Evolutionary conservation across 805 yeast genomes (phyloP).

Genomic region (Saccharomycopsis synnaedendra): DNA sequence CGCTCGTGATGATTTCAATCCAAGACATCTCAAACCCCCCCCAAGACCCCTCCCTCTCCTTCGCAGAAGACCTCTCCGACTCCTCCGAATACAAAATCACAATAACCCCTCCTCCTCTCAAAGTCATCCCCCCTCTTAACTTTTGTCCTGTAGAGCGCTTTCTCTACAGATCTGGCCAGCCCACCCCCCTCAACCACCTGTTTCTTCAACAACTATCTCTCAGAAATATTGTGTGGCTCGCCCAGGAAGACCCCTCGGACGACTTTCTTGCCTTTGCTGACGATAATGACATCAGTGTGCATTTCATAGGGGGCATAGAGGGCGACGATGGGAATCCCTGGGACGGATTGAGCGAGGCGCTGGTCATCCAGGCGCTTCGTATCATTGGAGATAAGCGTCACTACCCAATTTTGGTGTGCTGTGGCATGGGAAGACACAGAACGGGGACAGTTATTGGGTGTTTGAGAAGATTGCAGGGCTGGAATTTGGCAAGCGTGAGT

Average conservation of each 20-base stretch:
- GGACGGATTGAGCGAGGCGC: constrained; percentile 84
- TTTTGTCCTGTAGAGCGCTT: constrained; percentile 90
- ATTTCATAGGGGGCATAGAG: constrained; percentile 57
- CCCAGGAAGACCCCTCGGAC: constrained; percentile 92
- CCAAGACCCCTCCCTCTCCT: too few relatives aligned
- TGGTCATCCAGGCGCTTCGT: constrained; percentile 70
- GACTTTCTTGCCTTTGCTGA: constrained; percentile 75
- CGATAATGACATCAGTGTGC: constrained; percentile 57
- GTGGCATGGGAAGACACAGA: constrained; percentile 97
- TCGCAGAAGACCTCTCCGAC: too few relatives aligned
- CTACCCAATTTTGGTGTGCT: constrained; percentile 83
- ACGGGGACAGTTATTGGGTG: constrained; percentile 97
- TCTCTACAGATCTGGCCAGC: constrained; percentile 87
- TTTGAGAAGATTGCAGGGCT: constrained; percentile 82
- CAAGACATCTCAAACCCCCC: too few relatives aligned
- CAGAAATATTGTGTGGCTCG: constrained; percentile 83
- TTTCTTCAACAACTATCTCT: constrained; percentile 66
- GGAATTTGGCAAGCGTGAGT: constrained; percentile 88
- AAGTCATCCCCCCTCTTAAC: constrained; percentile 88
- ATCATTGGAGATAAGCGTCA: constrained; percentile 60
- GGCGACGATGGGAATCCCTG: constrained; percentile 86
- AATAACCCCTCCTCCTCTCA: constrained; percentile 43
- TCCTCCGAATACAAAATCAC: constrained; percentile 16
- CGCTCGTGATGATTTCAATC: too few relatives aligned
- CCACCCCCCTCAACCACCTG: constrained; percentile 84